phyloP scores from a whole-genome alignment of 2,329 filamentous ascomycete genomes.

The Nectriaceae sp. region DNA sequence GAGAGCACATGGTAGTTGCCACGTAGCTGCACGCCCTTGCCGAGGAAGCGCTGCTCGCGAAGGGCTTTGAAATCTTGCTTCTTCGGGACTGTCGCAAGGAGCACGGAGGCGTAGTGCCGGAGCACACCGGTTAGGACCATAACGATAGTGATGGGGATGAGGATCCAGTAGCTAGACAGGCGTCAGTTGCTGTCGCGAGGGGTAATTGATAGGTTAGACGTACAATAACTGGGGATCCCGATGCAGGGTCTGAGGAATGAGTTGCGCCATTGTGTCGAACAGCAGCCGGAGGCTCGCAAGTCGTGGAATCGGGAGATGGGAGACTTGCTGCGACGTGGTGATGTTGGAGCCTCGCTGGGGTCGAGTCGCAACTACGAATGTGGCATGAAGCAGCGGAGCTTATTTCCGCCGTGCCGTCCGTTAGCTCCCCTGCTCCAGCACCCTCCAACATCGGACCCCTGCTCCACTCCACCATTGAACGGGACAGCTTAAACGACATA shows the following conservation, averaged over 20 bases:
- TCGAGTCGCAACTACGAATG: not conserved
- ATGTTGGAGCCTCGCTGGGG: not conserved
- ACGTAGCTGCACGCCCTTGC: slow-evolving; percentile 83
- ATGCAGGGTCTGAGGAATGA: slow-evolving; percentile 91
- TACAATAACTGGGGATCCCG: slow-evolving; percentile 98
- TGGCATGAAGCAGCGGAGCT: slow-evolving; percentile 12
- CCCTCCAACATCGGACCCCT: too few species aligned
- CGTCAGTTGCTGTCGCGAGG: slow-evolving; percentile 21
- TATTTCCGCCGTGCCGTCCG: slow-evolving; percentile 19
- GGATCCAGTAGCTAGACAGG: slow-evolving; percentile 86
- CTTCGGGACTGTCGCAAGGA: slow-evolving; percentile 85
- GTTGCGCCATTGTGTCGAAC: slow-evolving; percentile 69
- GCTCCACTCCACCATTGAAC: not conserved
- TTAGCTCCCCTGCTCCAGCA: not conserved
- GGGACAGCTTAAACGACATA: not conserved
- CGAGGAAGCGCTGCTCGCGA: slow-evolving; percentile 82
- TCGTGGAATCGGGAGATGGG: slow-evolving; percentile 1
- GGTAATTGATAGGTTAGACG: slow-evolving; percentile 36
- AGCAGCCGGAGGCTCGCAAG: slow-evolving; percentile 13
- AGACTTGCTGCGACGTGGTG: slow-evolving; percentile 11
- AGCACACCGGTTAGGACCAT: slow-evolving; percentile 97
- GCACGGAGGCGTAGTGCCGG: slow-evolving; percentile 92
- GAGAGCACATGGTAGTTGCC: slow-evolving; percentile 81
- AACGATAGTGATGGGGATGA: slow-evolving; percentile 94
- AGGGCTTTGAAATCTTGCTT: slow-evolving; percentile 73